phyloP scores from a whole-genome alignment of 495 filamentous ascomycete species.

The Letharia columbiana region DNA sequence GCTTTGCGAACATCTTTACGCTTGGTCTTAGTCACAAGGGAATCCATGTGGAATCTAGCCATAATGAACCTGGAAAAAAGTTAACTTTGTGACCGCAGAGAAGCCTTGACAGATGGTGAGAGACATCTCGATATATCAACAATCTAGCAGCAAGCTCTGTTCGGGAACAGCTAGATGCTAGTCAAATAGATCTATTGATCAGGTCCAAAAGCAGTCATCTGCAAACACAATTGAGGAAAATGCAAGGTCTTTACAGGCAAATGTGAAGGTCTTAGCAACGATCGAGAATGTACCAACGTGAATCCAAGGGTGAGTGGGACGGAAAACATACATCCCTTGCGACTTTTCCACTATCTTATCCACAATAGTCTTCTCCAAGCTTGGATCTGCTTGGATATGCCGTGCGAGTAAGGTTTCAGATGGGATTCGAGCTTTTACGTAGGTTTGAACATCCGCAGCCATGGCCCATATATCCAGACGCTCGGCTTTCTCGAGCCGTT shows the following conservation, averaged over 20 bases:
- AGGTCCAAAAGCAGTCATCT: background rate
- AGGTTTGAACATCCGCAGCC: slow-evolving; percentile 1
- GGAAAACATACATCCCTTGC: background rate
- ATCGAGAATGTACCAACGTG: too few relatives aligned
- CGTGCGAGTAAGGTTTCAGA: background rate
- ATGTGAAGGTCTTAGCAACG: too few relatives aligned
- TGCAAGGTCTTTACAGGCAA: background rate
- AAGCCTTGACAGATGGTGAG: too few relatives aligned
- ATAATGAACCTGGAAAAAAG: background rate
- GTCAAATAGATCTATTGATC: too few relatives aligned
- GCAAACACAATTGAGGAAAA: background rate
- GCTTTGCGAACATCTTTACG: slow-evolving; percentile 4
- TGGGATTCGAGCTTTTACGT: slow-evolving; percentile 2
- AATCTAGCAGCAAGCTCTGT: too few relatives aligned
- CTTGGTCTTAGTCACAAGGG: slow-evolving; percentile 2
- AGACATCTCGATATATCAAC: too few relatives aligned
- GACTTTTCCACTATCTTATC: background rate
- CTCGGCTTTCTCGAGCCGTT: background rate
- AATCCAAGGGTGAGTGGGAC: background rate
- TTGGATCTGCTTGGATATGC: slow-evolving; percentile 4
- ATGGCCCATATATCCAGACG: slow-evolving; percentile 1
- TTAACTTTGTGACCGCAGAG: background rate
- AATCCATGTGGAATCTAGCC: slow-evolving; percentile 13
- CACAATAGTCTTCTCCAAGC: background rate
- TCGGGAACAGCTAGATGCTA: too few relatives aligned